Evolutionary conservation across 768 basidiomycete genomes (phyloP).

Genomic region (Suillus weaverae): DNA sequence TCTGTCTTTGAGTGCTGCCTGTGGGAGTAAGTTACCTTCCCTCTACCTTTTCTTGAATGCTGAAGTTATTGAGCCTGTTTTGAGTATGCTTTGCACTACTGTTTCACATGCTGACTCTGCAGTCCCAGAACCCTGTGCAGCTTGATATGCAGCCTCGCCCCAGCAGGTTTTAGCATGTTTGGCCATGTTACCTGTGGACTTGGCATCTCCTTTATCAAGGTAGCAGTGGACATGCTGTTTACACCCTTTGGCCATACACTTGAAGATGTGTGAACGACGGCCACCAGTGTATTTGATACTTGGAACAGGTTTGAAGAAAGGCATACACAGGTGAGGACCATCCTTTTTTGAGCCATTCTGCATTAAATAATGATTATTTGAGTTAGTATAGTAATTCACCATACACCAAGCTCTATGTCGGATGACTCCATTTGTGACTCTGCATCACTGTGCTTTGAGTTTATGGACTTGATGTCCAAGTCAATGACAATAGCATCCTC

Average conservation of each 20-base stretch:
- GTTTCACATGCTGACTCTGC: not conserved
- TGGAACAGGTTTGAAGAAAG: constrained; percentile 24
- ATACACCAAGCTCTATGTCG: no score
- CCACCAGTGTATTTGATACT: constrained; percentile 19
- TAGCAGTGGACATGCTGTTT: constrained; percentile 16
- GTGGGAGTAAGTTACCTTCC: constrained; percentile 32
- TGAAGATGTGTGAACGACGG: constrained; percentile 23
- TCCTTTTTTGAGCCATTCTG: constrained; percentile 8
- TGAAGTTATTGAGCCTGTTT: constrained; percentile 27
- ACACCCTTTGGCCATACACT: constrained; percentile 23
- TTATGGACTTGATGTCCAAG: no score
- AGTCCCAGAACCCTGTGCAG: not conserved
- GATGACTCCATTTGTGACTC: no score
- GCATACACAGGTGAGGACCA: constrained; percentile 32
- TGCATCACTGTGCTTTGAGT: not conserved
- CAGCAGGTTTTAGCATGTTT: constrained; percentile 31
- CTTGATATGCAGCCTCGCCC: constrained; percentile 17
- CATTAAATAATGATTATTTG: no score
- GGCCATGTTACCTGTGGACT: constrained; percentile 31
- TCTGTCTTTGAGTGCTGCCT: constrained; percentile 17
- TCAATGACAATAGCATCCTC: no score
- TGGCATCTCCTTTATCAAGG: constrained; percentile 24
- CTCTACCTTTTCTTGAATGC: constrained; percentile 30
- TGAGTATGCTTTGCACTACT: not conserved
- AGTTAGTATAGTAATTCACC: no score